Base-by-base conservation (phyloP, 1,284 basidiomycete genomes). In the Takashimella koratensis region DNA sequence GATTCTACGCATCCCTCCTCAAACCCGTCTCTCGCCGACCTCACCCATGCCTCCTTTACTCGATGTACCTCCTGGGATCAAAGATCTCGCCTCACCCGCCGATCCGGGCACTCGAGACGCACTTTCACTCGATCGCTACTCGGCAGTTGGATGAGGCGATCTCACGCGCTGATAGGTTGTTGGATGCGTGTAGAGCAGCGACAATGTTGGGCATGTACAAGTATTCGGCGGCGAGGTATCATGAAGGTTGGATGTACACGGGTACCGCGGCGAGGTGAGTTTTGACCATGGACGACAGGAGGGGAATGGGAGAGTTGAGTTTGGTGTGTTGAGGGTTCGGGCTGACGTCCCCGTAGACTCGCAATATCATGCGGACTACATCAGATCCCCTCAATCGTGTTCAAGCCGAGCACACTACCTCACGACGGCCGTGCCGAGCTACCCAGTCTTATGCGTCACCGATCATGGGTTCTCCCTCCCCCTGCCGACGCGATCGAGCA, bases 11-110 rank as follows among this genome's bases (percentile, higher is more conserved):
- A 12, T 26, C 66, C 43, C 62, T 73, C 10, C 53, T 66, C 0
- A 52, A 70, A 1, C 67, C 69, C 1, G 51, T 59, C 2, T 45
- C 61, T 5, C 66, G 66, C 41, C 62, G 70, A 10, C 71, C 71
- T 0, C 71, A 73, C 43, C 69, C 67, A 1, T 71, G 68, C 45
- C 60, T 73, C 0, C 54, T 71, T 2, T 66, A 73, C 57, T 56
- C 71, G 1, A 73, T 73, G 67, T 73, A 73, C 49, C 62, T 67
- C 13, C 43, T 70, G 12, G 67, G 66, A 0, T 64, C 67, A 0
- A 52, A 59, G 39, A 57, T 65, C 24, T 70, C 71, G 20, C 51
- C 64, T 2, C 63, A 64, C 5, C 55, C 55, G 2, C 47, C 64
- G 2, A 68, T 74, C 26, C 53, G 62, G 3, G 39, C 56, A 6